Percentiles rank a stretch among this genome's conserved stretches.
Conservation (phyloP, 441 rosid genomes). For the Bocquillonia castaneifolia region DNA sequence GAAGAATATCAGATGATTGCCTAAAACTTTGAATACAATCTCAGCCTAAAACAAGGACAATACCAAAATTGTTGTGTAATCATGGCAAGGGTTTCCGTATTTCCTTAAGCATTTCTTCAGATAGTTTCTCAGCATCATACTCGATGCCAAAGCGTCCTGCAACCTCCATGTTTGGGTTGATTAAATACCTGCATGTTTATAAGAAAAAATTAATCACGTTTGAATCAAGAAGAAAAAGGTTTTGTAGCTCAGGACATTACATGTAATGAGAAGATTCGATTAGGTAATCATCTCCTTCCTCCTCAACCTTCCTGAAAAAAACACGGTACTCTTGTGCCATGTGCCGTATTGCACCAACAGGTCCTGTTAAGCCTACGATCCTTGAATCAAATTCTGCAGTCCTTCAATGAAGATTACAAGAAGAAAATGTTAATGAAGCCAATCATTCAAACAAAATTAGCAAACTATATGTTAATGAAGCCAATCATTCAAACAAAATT, state of each 20-base stretch:
- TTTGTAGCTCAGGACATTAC: constrained; percentile 34
- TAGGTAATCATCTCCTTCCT: constrained; percentile 83
- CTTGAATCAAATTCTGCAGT: constrained; percentile 69
- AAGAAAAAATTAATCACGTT: neutral
- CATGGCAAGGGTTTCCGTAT: constrained; percentile 22
- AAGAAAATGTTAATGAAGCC: constrained; percentile 13
- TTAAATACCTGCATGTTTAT: constrained; percentile 50
- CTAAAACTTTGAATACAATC: too few relatives aligned
- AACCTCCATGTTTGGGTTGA: constrained; percentile 79
- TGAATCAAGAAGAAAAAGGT: neutral
- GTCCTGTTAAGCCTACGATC: constrained; percentile 69
- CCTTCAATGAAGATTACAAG: constrained; percentile 10
- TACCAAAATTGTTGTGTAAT: neutral
- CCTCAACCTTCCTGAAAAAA: constrained; percentile 72
- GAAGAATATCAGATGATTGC: neutral
- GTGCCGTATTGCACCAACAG: constrained; percentile 56
- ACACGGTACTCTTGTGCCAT: constrained; percentile 84
- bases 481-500: neutral
- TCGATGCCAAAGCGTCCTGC: constrained; percentile 70
- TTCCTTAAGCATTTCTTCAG: constrained; percentile 54
- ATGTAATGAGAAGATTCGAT: constrained; percentile 71
- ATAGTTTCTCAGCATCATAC: constrained; percentile 56
- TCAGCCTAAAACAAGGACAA: neutral
- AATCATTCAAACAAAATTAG: neutral
- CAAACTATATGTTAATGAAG: constrained; percentile 11